A percentile compares a stretch with the other conserved stretches of the same genome.
Evolutionary conservation across 495 filamentous ascomycete genomes (phyloP).

Genomic region (Penicillium daleae): DNA sequence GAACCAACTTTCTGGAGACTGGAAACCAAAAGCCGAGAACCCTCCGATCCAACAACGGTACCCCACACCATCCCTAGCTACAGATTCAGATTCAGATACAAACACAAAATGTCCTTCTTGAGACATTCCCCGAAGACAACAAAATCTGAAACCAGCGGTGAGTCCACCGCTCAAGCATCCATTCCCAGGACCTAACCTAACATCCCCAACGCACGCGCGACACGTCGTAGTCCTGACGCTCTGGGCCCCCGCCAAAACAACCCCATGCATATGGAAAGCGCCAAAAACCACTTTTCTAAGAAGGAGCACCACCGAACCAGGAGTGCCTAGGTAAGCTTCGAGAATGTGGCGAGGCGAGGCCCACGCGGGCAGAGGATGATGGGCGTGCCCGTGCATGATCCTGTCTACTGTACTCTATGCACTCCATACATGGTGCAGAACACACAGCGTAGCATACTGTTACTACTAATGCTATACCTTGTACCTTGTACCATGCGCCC

Average conservation of each 20-base stretch:
- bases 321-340: constrained; percentile 24
- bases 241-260: constrained; percentile 3
- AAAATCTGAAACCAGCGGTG: constrained; percentile 19
- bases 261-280: constrained; percentile 1
- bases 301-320: neutral
- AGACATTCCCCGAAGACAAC: neutral
- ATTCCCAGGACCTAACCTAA: constrained; percentile 14
- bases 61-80: constrained; percentile 9
- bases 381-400: neutral
- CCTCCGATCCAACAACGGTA: neutral
- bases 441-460: neutral
- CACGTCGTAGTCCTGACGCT: neutral
- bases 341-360: constrained; percentile 27
- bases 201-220: neutral
- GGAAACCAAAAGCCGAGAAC: neutral
- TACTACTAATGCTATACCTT: too few species aligned
- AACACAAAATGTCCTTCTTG: neutral
- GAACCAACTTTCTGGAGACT: neutral
- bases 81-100: neutral
- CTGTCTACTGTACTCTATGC: neutral
- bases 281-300: neutral
- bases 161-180: neutral
- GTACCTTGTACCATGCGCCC: neutral
- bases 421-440: neutral
- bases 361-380: neutral